Evolutionary conservation across 495 filamentous ascomycete genomes (phyloP).

Genomic region (Aspergillus steynii): DNA sequence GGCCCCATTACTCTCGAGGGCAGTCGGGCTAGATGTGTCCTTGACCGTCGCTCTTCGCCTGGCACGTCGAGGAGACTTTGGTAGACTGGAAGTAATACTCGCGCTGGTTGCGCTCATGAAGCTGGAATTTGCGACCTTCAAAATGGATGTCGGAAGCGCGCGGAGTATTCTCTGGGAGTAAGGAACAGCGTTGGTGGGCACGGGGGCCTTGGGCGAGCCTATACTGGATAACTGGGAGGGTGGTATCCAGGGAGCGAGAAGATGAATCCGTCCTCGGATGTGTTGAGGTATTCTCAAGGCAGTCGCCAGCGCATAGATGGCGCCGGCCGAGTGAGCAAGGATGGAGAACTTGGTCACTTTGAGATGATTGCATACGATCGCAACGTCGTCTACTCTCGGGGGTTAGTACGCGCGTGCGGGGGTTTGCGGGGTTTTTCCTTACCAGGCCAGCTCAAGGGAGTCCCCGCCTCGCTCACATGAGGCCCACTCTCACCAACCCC

Average conservation of each 20-base stretch:
- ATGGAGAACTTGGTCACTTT: constrained; percentile 97
- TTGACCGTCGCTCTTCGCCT: constrained; percentile 60
- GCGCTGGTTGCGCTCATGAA: constrained; percentile 92
- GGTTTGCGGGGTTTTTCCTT: constrained; percentile 34
- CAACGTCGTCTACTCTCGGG: constrained; percentile 73
- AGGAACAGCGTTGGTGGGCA: constrained; percentile 80
- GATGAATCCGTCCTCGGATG: constrained; percentile 91
- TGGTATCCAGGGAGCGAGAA: constrained; percentile 96
- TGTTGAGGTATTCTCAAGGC: constrained; percentile 95
- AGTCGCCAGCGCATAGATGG: constrained; percentile 95
- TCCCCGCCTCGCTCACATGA: constrained; percentile 75
- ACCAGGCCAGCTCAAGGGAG: constrained; percentile 93
- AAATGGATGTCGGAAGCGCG: constrained; percentile 84
- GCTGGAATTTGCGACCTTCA: constrained; percentile 91
- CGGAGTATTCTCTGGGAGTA: constrained; percentile 90
- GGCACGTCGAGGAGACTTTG: constrained; percentile 64
- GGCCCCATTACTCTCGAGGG: constrained; percentile 28
- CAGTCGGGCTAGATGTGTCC: constrained; percentile 34
- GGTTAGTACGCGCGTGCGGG: constrained; percentile 10
- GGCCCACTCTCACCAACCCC: constrained; percentile 91
- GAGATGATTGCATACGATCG: constrained; percentile 88
- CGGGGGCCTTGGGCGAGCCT: constrained; percentile 69
- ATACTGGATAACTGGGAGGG: constrained; percentile 92
- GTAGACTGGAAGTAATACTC: constrained; percentile 80
- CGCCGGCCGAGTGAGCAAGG: constrained; percentile 94